These are phyloP conservation scores for Eimeria praecox DNA, from an alignment of 169 alveolate species.

Conservation along the genomic window DNA sequence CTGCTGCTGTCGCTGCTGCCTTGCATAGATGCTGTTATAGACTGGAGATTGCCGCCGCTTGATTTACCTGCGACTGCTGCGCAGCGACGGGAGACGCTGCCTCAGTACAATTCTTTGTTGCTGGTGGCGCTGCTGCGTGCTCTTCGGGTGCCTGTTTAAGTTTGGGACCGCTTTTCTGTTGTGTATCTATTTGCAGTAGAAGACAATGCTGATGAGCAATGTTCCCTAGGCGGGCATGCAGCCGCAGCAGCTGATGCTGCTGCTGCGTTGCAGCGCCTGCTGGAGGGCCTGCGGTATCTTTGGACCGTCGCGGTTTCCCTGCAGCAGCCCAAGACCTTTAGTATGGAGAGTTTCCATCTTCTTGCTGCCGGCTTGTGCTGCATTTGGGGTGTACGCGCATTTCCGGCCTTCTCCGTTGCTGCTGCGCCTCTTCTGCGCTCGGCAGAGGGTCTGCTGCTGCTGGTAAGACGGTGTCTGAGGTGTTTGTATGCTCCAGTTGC, in stretches of 20 bases:
- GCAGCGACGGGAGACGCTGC: constrained; percentile 17
- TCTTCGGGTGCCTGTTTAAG: neutral
- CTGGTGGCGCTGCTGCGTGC: neutral
- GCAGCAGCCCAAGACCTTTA: constrained; percentile 19
- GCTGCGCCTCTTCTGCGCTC: constrained; percentile 60
- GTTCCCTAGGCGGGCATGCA: neutral
- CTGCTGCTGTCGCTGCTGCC: constrained; percentile 7
- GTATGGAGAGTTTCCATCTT: constrained; percentile 38
- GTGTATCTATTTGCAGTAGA: constrained; percentile 32
- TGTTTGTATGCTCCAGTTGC: neutral
- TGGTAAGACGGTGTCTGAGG: constrained; percentile 29
- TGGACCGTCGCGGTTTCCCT: constrained; percentile 64
- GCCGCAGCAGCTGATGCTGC: constrained; percentile 65
- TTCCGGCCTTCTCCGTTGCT: constrained; percentile 21
- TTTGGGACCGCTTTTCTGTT: neutral
- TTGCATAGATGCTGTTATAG: neutral
- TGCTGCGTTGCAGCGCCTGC: constrained; percentile 70
- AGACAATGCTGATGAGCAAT: neutral
- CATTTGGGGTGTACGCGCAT: constrained; percentile 52
- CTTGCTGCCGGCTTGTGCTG: constrained; percentile 62
- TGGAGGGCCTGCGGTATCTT: constrained; percentile 60
- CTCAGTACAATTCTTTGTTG: neutral
- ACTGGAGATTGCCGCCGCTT: neutral
- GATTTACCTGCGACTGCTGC: neutral
- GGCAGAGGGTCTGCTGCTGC: constrained; percentile 66